These are phyloP conservation scores for Myriosclerotinia curreyana DNA, from an alignment of 2,329 filamentous ascomycete species.

Conservation along the genomic window DNA sequence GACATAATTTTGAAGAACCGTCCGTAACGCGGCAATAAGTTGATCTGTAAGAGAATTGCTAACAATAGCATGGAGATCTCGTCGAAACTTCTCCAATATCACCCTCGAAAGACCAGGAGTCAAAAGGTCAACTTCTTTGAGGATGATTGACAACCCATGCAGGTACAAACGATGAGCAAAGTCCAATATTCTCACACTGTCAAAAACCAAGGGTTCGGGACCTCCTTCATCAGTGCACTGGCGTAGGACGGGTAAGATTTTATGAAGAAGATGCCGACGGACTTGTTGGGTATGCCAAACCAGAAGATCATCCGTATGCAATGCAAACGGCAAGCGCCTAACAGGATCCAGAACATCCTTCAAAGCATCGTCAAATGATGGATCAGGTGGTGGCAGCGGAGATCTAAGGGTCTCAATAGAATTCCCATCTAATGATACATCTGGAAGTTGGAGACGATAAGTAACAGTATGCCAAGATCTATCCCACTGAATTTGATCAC, in stretches of 20 bases:
- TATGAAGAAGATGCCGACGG: conserved; percentile 57
- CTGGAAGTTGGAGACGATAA: conserved; percentile 53
- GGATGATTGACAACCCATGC: conserved; percentile 52
- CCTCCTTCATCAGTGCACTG: conserved; percentile 41
- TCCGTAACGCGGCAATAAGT: conserved; percentile 53
- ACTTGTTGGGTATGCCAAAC: conserved; percentile 61
- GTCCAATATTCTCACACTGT: conserved; percentile 57
- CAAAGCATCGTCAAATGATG: conserved; percentile 50
- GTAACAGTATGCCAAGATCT: conserved; percentile 62
- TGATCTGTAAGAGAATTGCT: conserved; percentile 58
- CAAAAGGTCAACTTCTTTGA: conserved; percentile 44
- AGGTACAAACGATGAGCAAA: conserved; percentile 57
- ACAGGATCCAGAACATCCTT: conserved; percentile 51
- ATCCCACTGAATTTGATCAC: conserved; percentile 54
- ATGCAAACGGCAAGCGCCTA: conserved; percentile 48
- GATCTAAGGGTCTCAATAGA: conserved; percentile 27
- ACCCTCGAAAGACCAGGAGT: conserved; percentile 40
- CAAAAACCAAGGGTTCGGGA: conserved; percentile 47
- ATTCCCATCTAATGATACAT: conserved; percentile 49
- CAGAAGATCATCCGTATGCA: conserved; percentile 54
- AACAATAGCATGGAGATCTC: conserved; percentile 63
- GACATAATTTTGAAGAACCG: conserved; percentile 53
- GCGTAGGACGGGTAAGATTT: conserved; percentile 55
- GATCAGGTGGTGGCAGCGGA: conserved; percentile 36
- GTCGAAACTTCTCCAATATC: conserved; percentile 51